Evolutionary conservation across 108 stramenopile genomes (phyloP), one percentile per base, ranked within the genome.

Genomic region (Nitzschia putrida): DNA sequence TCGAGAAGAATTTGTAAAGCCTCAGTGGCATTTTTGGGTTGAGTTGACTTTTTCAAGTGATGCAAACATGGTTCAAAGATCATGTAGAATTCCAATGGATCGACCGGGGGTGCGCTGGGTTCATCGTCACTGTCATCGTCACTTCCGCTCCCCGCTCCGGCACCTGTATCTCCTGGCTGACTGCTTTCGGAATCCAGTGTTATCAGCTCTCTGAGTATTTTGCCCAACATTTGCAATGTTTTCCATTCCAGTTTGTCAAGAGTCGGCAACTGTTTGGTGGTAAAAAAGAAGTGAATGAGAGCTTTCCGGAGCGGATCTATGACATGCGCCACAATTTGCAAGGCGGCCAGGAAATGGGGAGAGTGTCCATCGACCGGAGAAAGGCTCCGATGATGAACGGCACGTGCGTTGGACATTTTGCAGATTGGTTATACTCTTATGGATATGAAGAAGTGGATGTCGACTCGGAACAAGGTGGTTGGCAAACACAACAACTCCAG

Each of bases 231-330:
- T 24, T 52, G 10, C 11, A 75, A 43, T 10, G 65, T 59, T 5
- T 13, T 51, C 60, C 49, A 65, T 58, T 77, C 76, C 3, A 52
- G 0, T 2, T 61, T 61, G 21, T 52, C 44, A 22, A 47, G n/a
- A 22, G 51, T 55, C 8, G 29, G 16, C 7, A 18, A 16, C 47
- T 53, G 38, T 29, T 58, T 64, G 29, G 0, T 42, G 42, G 58
- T 75, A 7, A 56, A 25, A 42, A 65, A 77, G 37, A 70, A 77
- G 37, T 77, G 76, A 25, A 77, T 53, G 21, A 77, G 29, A n/a
- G 60, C 76, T 49, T 77, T 77, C n/a, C 76, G 76, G 0, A 77
- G 21, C 0, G 76, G 69, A 0, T 16, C 53, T 7, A 69, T 42
- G 0, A 68, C 67, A 37, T 77, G 76, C 5, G 76, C 76, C 4